phyloP scores from a whole-genome alignment of 2,329 filamentous ascomycete genomes.

The Nothopassalora personata region DNA sequence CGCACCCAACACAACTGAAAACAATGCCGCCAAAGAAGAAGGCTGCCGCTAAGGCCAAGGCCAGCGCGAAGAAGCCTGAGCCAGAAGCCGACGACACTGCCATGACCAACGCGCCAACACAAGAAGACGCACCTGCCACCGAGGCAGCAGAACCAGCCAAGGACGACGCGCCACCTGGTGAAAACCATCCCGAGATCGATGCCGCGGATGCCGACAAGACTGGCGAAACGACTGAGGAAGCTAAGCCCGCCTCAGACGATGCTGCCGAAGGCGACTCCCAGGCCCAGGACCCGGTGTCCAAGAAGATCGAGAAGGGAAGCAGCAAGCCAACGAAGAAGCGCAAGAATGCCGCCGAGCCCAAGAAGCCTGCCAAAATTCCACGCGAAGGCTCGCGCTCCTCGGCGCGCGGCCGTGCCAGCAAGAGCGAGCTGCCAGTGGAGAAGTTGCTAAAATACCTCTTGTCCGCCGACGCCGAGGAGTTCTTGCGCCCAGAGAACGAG shows the following conservation, averaged over 20 bases:
- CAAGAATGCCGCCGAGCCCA: slow-evolving; percentile 17
- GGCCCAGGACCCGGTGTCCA: background rate
- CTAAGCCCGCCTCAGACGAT: background rate
- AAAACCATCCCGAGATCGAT: background rate
- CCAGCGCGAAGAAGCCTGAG: too few species aligned
- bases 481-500: slow-evolving; percentile 34
- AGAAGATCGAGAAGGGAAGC: background rate
- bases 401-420: slow-evolving; percentile 18
- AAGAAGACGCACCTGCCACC: background rate
- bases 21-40: slow-evolving; percentile 8
- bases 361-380: slow-evolving; percentile 22
- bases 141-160: slow-evolving; percentile 5
- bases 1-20: background rate
- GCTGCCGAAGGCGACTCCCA: background rate
- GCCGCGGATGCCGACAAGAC: background rate
- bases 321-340: slow-evolving; percentile 19
- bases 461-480: slow-evolving; percentile 26
- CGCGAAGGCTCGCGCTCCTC: slow-evolving; percentile 29
- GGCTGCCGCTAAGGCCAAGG: background rate
- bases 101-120: background rate
- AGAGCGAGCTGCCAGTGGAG: slow-evolving; percentile 16
- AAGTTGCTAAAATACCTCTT: slow-evolving; percentile 34
- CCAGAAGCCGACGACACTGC: background rate
- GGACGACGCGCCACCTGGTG: background rate
- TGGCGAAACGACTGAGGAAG: background rate